Evolutionary conservation across 495 filamentous ascomycete species (phyloP).

Genomic region (Lasiosphaeriaceae sp.): DNA sequence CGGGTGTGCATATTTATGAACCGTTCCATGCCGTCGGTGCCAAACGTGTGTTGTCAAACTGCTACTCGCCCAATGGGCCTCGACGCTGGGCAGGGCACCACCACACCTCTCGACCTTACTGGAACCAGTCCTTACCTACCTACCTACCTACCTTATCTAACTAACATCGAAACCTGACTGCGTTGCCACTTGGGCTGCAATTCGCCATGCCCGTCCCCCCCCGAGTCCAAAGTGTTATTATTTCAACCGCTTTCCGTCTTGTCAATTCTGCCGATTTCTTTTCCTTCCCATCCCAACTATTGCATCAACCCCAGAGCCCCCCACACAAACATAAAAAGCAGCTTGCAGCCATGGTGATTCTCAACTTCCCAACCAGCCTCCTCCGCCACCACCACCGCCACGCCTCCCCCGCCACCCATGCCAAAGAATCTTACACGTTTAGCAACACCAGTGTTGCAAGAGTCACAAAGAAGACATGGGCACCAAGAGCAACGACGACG

Average conservation of each 20-base stretch:
- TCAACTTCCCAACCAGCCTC: background rate
- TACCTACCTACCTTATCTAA: background rate
- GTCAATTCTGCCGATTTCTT: background rate
- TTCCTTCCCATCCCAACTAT: background rate
- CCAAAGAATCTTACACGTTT: background rate
- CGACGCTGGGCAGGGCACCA: background rate
- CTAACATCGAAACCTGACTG: slow-evolving; percentile 8
- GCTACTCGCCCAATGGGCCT: slow-evolving; percentile 2
- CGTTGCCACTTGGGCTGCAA: slow-evolving; percentile 20
- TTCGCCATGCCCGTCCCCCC: background rate
- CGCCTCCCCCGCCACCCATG: background rate
- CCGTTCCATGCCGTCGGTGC: background rate
- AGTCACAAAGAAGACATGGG: slow-evolving; percentile 13
- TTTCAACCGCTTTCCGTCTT: background rate
- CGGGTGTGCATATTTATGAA: background rate
- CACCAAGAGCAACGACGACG: slow-evolving; percentile 3
- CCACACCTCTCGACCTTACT: too few species aligned
- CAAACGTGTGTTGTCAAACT: slow-evolving; percentile 4
- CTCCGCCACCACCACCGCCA: background rate
- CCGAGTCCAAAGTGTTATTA: background rate
- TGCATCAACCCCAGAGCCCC: background rate
- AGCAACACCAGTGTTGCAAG: background rate
- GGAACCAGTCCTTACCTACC: background rate
- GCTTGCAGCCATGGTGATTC: background rate
- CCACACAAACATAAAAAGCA: background rate